Evolutionary conservation across 768 basidiomycete genomes (phyloP), one percentile per base, ranked within the genome.

Genomic region (Tylopilus cervinicoccineus): DNA sequence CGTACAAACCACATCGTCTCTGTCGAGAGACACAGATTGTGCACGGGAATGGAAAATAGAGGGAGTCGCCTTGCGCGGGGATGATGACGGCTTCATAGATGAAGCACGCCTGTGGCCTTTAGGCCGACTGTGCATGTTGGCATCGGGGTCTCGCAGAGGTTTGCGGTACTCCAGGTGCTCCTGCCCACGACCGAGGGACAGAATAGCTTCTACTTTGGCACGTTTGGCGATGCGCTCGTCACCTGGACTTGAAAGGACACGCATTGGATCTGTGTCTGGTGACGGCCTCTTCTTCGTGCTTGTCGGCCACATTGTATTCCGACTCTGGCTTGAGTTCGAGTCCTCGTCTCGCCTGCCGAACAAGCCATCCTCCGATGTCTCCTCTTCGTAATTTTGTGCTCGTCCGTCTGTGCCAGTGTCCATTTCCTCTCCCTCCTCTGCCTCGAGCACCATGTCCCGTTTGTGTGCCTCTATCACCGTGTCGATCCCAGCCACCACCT

Each of bases 301-400:
- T 16, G 44, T 16, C 36, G 55, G 47, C 49, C 44, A 36, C 16
- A 20, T 45, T 1, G 41, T 22, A 24, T 33, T 31, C 22, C 31
- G 58, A 37, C 7, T 32, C 37, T 26, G 29, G 20, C 12, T 27
- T 9, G 46, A 34, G 28, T 39, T 29, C 17, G 29, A 26, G 31
- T 44, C 38, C 26, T 34, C 37, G 27, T 17, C 19, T 36, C 31
- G 22, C 33, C 45, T 24, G 22, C 16, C 19, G 23, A 79, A 63
- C 26, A 77, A 62, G 26, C 75, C 63, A 56, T 79, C 77, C 14
- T 38, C 43, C 26, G 72, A 71, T 5, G 64, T 64, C 34, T 57
- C 53, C 17, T 43, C 39, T 39, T 26, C 43, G 26, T 16, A 10
- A 10, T 16, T 61, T 54, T 38, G 47, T 20, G 31, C 37, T 17